These are phyloP conservation scores for Royoungia palumana DNA, from an alignment of 768 basidiomycete species.

Conservation along the genomic window DNA sequence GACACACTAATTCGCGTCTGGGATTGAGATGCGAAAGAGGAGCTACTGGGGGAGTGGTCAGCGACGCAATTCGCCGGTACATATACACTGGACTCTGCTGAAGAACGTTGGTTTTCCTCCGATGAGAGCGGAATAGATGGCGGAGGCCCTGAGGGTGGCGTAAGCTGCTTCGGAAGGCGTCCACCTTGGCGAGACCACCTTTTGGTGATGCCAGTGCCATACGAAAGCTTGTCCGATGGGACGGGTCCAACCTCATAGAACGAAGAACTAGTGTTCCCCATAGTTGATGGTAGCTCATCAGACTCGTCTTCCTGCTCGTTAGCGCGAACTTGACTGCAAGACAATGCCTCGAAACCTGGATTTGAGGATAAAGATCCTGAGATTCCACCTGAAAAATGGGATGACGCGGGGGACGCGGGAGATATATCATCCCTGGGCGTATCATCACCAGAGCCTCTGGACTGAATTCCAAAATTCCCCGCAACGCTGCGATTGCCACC, in stretches of 20 bases:
- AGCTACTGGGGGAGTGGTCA: conserved; percentile 35
- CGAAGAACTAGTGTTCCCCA: not conserved
- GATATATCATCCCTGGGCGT: conserved; percentile 10
- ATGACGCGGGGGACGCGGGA: conserved; percentile 2
- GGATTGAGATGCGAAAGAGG: conserved; percentile 36
- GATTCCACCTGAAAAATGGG: conserved; percentile 3
- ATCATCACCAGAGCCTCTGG: conserved; percentile 7
- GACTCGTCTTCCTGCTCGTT: conserved; percentile 4
- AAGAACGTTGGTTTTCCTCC: conserved; percentile 21
- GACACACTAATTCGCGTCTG: conserved; percentile 33
- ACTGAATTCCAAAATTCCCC: conserved; percentile 28
- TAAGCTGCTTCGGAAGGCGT: conserved; percentile 47
- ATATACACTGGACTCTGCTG: conserved; percentile 25
- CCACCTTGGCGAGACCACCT: conserved; percentile 55
- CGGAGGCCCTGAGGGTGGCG: conserved; percentile 59
- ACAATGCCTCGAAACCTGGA: not conserved
- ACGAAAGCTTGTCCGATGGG: conserved; percentile 29
- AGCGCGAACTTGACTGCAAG: not conserved
- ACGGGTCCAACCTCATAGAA: not conserved
- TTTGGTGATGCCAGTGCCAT: conserved; percentile 29
- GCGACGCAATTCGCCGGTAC: conserved; percentile 30
- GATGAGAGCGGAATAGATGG: conserved; percentile 42
- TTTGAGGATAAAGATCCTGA: conserved; percentile 3
- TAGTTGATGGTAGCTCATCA: not conserved
- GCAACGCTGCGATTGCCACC: conserved; percentile 28